These are phyloP conservation scores for Cercospora sp. DNA, from an alignment of 2,329 filamentous ascomycete genomes.

Conservation along the genomic window DNA sequence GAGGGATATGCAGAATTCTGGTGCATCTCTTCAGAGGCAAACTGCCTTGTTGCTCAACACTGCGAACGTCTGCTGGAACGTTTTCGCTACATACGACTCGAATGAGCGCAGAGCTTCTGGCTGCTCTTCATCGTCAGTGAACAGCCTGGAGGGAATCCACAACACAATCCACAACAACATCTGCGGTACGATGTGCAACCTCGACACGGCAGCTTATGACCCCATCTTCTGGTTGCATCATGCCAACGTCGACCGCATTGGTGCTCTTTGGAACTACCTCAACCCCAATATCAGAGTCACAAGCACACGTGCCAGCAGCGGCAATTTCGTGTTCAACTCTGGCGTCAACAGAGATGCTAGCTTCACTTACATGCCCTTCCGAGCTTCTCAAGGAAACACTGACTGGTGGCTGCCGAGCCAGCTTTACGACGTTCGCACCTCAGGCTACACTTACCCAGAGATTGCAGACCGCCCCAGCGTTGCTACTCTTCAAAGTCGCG, in stretches of 20 bases:
- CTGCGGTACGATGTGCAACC: constrained; percentile 36
- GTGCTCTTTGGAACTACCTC: constrained; percentile 38
- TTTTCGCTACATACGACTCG: constrained; percentile 32
- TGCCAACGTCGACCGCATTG: constrained; percentile 39
- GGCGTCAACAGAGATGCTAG: constrained; percentile 23
- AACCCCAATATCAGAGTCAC: constrained; percentile 32
- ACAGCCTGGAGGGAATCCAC: constrained; percentile 33
- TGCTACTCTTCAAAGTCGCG: constrained; percentile 4
- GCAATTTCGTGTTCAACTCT: constrained; percentile 18
- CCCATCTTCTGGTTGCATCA: constrained; percentile 41
- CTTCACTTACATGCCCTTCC: constrained; percentile 60
- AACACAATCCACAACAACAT: constrained; percentile 31
- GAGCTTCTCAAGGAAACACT: constrained; percentile 50
- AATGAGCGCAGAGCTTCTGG: constrained; percentile 16
- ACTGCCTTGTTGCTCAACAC: constrained; percentile 29
- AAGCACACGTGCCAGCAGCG: constrained; percentile 4
- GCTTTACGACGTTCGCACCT: constrained; percentile 52
- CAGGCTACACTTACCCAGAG: constrained; percentile 10
- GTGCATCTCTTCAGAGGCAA: constrained; percentile 25
- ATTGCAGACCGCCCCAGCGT: constrained; percentile 8
- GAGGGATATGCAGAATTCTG: constrained; percentile 31
- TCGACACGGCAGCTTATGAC: constrained; percentile 35
- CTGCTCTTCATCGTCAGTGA: constrained; percentile 25
- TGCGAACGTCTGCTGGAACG: constrained; percentile 30
- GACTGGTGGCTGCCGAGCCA: constrained; percentile 65